phyloP scores from a whole-genome alignment of 768 basidiomycete genomes.

The Panaeolus papilionaceus region DNA sequence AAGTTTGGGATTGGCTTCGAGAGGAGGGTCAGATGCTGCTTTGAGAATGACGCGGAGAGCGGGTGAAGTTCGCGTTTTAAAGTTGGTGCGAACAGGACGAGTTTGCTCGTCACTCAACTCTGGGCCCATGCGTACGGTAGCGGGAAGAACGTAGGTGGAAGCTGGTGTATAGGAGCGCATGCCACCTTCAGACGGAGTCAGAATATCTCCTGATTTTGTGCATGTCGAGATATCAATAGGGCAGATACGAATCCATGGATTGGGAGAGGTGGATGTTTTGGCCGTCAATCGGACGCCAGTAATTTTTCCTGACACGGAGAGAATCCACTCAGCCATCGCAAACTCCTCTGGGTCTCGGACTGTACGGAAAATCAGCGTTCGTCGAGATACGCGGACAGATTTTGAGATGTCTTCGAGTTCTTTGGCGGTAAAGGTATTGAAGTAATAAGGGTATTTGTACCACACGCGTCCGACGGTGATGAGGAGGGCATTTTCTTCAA shows the following conservation, averaged over 20 bases:
- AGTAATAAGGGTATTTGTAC: slow-evolving; percentile 42
- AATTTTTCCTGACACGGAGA: slow-evolving; percentile 42
- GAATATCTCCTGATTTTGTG: slow-evolving; percentile 40
- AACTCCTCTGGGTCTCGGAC: slow-evolving; percentile 38
- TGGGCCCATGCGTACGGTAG: slow-evolving; percentile 38
- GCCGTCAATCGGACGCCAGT: slow-evolving; percentile 42
- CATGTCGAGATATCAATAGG: slow-evolving; percentile 44
- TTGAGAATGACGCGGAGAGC: slow-evolving; percentile 41
- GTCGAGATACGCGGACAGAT: slow-evolving; percentile 38
- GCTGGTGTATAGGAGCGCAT: slow-evolving; percentile 41
- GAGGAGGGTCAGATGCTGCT: slow-evolving; percentile 41
- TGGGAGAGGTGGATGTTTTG: slow-evolving; percentile 41
- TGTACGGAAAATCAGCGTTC: slow-evolving; percentile 44
- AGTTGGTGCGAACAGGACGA: slow-evolving; percentile 41
- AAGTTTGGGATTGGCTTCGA: slow-evolving; percentile 39
- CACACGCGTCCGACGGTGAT: slow-evolving; percentile 43
- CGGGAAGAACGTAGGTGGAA: slow-evolving; percentile 39
- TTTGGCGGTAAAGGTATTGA: slow-evolving; percentile 43
- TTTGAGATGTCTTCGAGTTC: slow-evolving; percentile 41
- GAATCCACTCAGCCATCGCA: slow-evolving; percentile 47
- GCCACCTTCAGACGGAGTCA: slow-evolving; percentile 43
- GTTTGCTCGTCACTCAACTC: slow-evolving; percentile 37
- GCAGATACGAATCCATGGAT: slow-evolving; percentile 42
- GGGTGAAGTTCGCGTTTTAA: slow-evolving; percentile 41
- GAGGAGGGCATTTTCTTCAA: slow-evolving; percentile 42